A percentile compares a stretch with the other conserved stretches of the same genome.
phyloP scores from a whole-genome alignment of 805 yeast species.

The Candida corydali region DNA sequence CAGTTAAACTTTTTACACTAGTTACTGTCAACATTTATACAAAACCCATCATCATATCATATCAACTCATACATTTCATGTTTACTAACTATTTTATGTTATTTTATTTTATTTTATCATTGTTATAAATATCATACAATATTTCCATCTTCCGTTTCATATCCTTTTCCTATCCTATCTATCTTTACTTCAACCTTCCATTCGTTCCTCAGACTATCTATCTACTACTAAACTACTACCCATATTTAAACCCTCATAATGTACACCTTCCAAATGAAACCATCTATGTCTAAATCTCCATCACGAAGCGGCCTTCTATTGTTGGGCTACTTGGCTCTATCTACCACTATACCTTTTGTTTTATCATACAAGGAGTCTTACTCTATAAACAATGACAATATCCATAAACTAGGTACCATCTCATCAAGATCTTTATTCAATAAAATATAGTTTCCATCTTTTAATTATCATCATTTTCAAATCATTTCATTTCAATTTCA shows the following conservation, averaged over 20 bases:
- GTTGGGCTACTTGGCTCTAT: constrained; percentile 35
- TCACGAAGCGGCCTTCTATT: constrained; percentile 28
- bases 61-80: too few species aligned
- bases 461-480: not conserved
- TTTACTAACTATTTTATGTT: too few species aligned
- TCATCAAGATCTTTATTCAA: constrained; percentile 33
- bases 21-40: too few species aligned
- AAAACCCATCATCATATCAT: too few species aligned
- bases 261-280: constrained; percentile 20
- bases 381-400: constrained; percentile 13
- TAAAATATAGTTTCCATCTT: constrained; percentile 18
- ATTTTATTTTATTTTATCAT: too few species aligned
- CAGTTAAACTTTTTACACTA: too few species aligned
- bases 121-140: too few species aligned
- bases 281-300: constrained; percentile 4
- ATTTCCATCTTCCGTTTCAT: too few species aligned
- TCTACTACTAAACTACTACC: too few species aligned
- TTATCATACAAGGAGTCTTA: constrained; percentile 34
- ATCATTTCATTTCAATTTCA: not conserved
- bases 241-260: constrained; percentile 11
- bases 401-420: constrained; percentile 20
- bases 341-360: constrained; percentile 37
- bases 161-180: too few species aligned
- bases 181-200: too few species aligned
- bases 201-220: too few species aligned